A percentile compares a stretch with the other conserved stretches of the same genome.
Conservation (phyloP, 495 filamentous ascomycete species). For the Parmelia sp. region DNA sequence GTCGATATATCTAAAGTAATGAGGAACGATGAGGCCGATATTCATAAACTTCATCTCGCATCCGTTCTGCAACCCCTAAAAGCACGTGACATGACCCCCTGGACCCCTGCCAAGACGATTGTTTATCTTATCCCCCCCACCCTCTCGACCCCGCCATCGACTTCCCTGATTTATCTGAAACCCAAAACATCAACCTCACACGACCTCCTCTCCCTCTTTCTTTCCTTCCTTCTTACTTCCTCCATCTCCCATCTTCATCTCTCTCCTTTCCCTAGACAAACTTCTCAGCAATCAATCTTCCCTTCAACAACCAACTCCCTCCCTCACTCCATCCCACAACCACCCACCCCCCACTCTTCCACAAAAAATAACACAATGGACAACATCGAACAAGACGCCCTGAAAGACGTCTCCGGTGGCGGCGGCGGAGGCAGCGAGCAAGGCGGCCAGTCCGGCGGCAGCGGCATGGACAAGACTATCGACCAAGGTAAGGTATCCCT, state of each 20-base stretch:
- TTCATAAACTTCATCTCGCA: too few relatives aligned
- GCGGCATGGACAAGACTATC: background rate
- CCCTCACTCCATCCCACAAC: background rate
- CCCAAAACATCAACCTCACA: background rate
- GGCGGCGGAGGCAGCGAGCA: background rate
- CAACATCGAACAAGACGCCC: slow-evolving; percentile 9
- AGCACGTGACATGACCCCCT: too few relatives aligned
- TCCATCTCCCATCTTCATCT: background rate
- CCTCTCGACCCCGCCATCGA: background rate
- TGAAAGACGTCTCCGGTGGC: background rate
- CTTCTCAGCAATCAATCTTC: too few relatives aligned
- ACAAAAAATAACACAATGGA: slow-evolving; percentile 3
- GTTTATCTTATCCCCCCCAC: too few relatives aligned
- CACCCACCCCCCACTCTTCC: background rate
- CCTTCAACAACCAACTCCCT: background rate
- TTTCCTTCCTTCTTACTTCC: background rate
- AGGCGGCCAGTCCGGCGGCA: background rate
- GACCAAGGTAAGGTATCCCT: background rate
- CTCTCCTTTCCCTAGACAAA: too few relatives aligned
- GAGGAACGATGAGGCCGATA: too few relatives aligned
- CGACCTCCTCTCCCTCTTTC: background rate
- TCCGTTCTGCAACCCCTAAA: too few relatives aligned
- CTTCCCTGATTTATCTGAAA: background rate
- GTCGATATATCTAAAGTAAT: too few relatives aligned
- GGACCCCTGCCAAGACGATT: background rate